These are phyloP conservation scores for Zizania palustris DNA, from an alignment of 202 grass and related monocot genomes.

Conservation along the genomic window DNA sequence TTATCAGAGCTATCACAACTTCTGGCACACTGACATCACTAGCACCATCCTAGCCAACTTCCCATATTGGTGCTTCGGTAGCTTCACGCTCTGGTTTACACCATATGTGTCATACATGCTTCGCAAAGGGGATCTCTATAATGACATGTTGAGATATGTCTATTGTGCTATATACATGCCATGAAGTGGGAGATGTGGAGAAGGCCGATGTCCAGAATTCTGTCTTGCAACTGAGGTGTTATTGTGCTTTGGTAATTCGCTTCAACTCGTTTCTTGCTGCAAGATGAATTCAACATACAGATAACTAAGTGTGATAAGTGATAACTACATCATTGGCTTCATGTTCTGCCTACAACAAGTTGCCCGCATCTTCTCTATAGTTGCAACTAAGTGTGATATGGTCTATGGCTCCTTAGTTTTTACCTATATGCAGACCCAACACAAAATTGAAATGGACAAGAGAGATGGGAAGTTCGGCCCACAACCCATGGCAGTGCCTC, in stretches of 20 bases:
- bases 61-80: slow-evolving; percentile 72
- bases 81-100: slow-evolving; percentile 70
- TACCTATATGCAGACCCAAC: slow-evolving; percentile 67
- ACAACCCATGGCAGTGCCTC: slow-evolving; percentile 73
- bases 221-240: slow-evolving; percentile 83
- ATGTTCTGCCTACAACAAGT: slow-evolving; percentile 86
- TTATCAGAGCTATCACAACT: slow-evolving; percentile 73
- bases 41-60: slow-evolving; percentile 62
- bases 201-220: slow-evolving; percentile 77
- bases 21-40: slow-evolving; percentile 71
- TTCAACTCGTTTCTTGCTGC: slow-evolving; percentile 80
- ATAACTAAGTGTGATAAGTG: slow-evolving; percentile 82
- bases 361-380: slow-evolving; percentile 78
- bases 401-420: slow-evolving; percentile 85
- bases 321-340: slow-evolving; percentile 88
- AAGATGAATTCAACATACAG: slow-evolving; percentile 91
- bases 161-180: slow-evolving; percentile 81
- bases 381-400: slow-evolving; percentile 69
- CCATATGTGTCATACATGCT: slow-evolving; percentile 85
- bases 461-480: slow-evolving; percentile 73
- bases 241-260: slow-evolving; percentile 75
- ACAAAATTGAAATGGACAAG: slow-evolving; percentile 87
- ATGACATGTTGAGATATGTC: slow-evolving; percentile 81
- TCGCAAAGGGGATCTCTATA: slow-evolving; percentile 78
- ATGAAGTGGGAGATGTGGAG: slow-evolving; percentile 82